phyloP scores from a whole-genome alignment of 2,329 filamentous ascomycete genomes.

The Aspergillus puulaauensis region DNA sequence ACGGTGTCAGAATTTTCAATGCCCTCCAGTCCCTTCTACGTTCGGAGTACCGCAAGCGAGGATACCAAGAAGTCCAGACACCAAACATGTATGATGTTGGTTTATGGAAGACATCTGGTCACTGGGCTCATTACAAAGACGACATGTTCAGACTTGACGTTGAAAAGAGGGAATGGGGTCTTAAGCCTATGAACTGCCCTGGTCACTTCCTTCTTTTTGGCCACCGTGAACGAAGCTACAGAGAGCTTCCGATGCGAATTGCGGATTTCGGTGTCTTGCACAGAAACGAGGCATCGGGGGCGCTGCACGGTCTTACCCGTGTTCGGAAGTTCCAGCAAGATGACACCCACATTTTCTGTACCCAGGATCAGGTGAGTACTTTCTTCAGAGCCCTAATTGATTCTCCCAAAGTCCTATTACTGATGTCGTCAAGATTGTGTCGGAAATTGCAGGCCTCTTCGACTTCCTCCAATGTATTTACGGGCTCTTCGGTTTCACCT shows the following conservation, averaged over 20 bases:
- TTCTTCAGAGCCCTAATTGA: background rate
- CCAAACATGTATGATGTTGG: constrained; percentile 96
- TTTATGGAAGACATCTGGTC: constrained; percentile 91
- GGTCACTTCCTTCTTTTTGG: constrained; percentile 88
- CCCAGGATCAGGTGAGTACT: constrained; percentile 64
- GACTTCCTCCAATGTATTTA: constrained; percentile 82
- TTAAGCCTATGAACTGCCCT: constrained; percentile 99
- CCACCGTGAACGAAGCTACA: constrained; percentile 80
- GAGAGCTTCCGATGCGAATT: constrained; percentile 85
- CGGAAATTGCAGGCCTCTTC: constrained; percentile 79
- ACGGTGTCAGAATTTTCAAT: constrained; percentile 92
- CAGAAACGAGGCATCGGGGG: constrained; percentile 91
- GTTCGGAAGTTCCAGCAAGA: constrained; percentile 95
- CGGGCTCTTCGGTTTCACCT: constrained; percentile 80
- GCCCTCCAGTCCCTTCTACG: constrained; percentile 78
- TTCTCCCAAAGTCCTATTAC: background rate
- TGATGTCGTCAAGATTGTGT: constrained; percentile 50
- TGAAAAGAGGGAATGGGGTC: constrained; percentile 79
- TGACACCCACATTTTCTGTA: constrained; percentile 94
- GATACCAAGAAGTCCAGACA: constrained; percentile 91
- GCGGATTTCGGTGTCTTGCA: constrained; percentile 96
- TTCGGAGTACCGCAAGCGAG: constrained; percentile 86
- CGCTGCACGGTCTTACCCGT: constrained; percentile 84
- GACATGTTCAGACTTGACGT: constrained; percentile 87
- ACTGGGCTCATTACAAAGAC: constrained; percentile 91